Evolutionary conservation across 805 yeast species (phyloP).

Genomic region (Metschnikowia bowlesiae): DNA sequence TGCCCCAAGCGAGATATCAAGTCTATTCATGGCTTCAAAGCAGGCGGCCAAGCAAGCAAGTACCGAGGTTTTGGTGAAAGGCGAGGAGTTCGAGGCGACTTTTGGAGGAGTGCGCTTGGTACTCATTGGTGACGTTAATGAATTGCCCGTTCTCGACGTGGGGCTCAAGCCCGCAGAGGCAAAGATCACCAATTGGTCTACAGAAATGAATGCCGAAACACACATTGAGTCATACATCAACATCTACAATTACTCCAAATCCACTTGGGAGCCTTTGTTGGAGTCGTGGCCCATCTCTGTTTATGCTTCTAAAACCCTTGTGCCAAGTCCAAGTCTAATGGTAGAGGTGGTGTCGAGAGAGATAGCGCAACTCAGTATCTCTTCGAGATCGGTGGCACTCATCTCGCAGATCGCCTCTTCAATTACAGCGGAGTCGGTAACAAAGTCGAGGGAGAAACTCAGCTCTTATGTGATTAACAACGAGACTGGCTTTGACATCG

Average conservation of each 20-base stretch:
- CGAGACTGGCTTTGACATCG: conserved; percentile 79
- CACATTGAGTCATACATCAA: conserved; percentile 64
- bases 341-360: conserved; percentile 74
- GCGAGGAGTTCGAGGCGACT: conserved; percentile 62
- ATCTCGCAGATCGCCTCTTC: conserved; percentile 63
- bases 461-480: conserved; percentile 79
- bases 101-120: conserved; percentile 78
- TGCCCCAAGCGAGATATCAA: conserved; percentile 63
- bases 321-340: conserved; percentile 45
- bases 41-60: conserved; percentile 12
- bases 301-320: conserved; percentile 51
- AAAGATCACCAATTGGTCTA: conserved; percentile 78
- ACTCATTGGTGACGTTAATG: conserved; percentile 85
- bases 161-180: conserved; percentile 64
- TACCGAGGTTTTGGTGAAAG: conserved; percentile 46
- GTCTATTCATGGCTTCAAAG: conserved; percentile 33
- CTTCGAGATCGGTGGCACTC: conserved; percentile 76
- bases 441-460: conserved; percentile 69
- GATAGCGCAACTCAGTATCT: conserved; percentile 72
- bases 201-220: conserved; percentile 68
- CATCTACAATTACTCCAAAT: conserved; percentile 80
- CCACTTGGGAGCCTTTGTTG: conserved; percentile 91
- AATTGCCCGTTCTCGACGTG: conserved; percentile 80
- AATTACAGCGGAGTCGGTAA: conserved; percentile 47
- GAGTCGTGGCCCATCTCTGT: conserved; percentile 83